Conservation (phyloP, 73 alveolate species). For the Uronychia setigera region DNA sequence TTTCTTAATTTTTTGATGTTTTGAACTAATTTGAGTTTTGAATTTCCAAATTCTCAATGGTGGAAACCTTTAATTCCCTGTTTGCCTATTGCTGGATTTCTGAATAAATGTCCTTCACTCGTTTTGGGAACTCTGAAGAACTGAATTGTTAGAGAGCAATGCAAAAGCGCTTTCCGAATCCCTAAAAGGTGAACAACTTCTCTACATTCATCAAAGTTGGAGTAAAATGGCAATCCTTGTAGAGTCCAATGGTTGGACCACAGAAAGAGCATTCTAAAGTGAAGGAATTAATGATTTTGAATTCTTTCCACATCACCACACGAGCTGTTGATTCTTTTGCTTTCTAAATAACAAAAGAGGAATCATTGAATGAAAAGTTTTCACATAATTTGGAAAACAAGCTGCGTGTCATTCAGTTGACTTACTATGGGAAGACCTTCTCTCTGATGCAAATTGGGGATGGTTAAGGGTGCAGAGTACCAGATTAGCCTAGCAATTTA, state of each 20-base stretch:
- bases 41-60: background rate
- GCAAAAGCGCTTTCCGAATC: slow-evolving; percentile 24
- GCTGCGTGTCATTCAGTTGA: background rate
- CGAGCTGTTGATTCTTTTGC: slow-evolving; percentile 49
- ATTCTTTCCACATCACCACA: slow-evolving; percentile 41
- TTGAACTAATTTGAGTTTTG: background rate
- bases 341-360: slow-evolving; percentile 33
- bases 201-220: slow-evolving; percentile 30
- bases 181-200: background rate
- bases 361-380: slow-evolving; percentile 29
- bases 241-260: slow-evolving; percentile 58
- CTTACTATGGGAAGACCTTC: slow-evolving; percentile 51
- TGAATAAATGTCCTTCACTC: background rate
- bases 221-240: slow-evolving; percentile 59
- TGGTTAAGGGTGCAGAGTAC: slow-evolving; percentile 1
- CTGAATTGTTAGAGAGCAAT: background rate
- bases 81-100: background rate
- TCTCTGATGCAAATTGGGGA: slow-evolving; percentile 65
- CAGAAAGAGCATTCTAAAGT: slow-evolving; percentile 65
- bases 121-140: background rate
- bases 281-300: slow-evolving; percentile 16
- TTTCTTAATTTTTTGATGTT: background rate
- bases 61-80: background rate
- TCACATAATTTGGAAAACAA: slow-evolving; percentile 38
- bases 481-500: background rate